Conservation (phyloP, 208 protist species). For the Acanthamoeba culbertsoni region DNA sequence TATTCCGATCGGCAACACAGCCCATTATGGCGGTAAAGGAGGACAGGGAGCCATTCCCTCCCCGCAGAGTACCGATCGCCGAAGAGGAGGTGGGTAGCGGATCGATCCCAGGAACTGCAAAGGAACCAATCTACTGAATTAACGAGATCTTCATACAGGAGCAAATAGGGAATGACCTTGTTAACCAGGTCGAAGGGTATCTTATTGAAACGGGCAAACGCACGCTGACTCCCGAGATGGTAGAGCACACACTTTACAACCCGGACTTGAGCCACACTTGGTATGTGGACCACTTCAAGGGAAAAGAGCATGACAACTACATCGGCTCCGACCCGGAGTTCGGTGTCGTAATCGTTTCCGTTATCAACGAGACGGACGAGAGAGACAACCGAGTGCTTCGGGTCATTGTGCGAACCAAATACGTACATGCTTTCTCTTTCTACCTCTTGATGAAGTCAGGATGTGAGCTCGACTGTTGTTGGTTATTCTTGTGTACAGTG, state of each 20-base stretch:
- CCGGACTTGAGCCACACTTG: not conserved
- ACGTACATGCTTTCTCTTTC: not conserved
- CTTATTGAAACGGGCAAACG: constrained; percentile 29
- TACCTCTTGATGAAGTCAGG: not conserved
- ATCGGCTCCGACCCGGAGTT: constrained; percentile 1
- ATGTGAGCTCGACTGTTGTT: not conserved
- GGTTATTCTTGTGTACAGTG: not conserved
- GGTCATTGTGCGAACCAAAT: constrained; percentile 5
- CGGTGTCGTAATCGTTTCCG: not conserved
- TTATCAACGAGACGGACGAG: not conserved
- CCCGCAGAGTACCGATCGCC: not conserved
- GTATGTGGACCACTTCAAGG: constrained; percentile 56
- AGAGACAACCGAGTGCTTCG: not conserved
- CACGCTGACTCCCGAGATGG: constrained; percentile 6
- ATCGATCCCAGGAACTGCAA: not conserved
- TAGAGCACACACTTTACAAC: constrained; percentile 5
- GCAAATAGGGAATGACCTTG: constrained; percentile 26
- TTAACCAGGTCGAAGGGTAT: not conserved
- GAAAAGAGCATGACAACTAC: constrained; percentile 43
- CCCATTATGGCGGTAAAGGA: not conserved
- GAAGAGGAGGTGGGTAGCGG: not conserved
- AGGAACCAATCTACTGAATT: not conserved
- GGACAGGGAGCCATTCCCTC: not conserved
- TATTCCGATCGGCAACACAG: not conserved
- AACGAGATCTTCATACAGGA: too few species aligned